Evolutionary conservation across 2,329 filamentous ascomycete species (phyloP).

Genomic region (Aureobasidium sp.): DNA sequence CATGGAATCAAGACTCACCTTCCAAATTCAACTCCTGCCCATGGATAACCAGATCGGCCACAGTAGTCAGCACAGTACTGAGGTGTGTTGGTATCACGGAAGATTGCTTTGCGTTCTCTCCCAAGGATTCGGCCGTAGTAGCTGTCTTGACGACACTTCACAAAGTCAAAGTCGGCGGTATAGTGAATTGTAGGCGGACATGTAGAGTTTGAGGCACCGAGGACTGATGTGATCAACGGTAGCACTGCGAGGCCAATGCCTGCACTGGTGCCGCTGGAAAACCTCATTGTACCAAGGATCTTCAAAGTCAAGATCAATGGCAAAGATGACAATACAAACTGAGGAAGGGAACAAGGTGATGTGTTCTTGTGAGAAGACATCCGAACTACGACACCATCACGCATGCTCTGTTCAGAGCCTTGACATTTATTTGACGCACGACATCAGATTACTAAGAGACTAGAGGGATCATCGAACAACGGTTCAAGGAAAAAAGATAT

Average conservation of each 20-base stretch:
- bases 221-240: not conserved
- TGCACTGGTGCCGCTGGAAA: not conserved
- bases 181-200: not conserved
- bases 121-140: conserved; percentile 6
- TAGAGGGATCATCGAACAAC: not conserved
- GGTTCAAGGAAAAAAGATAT: not conserved
- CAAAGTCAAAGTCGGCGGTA: not conserved
- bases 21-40: conserved; percentile 5
- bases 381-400: not conserved
- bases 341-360: not conserved
- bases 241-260: not conserved
- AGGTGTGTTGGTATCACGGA: conserved; percentile 5
- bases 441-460: not conserved
- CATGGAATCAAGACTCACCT: not conserved
- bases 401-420: not conserved
- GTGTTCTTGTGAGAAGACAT: not conserved
- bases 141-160: not conserved
- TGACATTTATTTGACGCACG: not conserved
- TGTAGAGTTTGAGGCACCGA: not conserved
- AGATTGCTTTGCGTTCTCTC: conserved; percentile 7
- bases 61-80: conserved; percentile 11
- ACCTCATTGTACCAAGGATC: not conserved
- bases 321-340: not conserved
- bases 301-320: not conserved
- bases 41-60: conserved; percentile 1